Evolutionary conservation across 2,329 filamentous ascomycete species (phyloP).

Genomic region (Talaromyces sp.): DNA sequence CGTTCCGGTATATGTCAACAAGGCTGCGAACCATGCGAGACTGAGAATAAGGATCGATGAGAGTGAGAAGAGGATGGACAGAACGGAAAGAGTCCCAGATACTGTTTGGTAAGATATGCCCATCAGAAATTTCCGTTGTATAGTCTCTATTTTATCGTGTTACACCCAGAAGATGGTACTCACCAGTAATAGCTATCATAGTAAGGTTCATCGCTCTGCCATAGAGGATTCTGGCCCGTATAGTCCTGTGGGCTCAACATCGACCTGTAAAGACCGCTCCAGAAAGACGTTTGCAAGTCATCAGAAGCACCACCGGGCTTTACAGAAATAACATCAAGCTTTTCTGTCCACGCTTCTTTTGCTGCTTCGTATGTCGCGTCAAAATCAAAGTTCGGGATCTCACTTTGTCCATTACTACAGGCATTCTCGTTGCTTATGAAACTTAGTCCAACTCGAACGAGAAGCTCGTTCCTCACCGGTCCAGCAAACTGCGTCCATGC

Average conservation of each 20-base stretch:
- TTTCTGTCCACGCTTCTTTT: slow-evolving; percentile 55
- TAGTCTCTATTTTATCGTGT: no score
- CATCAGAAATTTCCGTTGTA: no score
- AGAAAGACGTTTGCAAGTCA: slow-evolving; percentile 60
- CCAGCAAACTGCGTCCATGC: slow-evolving; percentile 61
- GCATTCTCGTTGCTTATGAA: slow-evolving; percentile 64
- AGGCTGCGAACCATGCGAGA: slow-evolving; percentile 65
- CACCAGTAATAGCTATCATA: slow-evolving; percentile 73
- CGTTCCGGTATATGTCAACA: slow-evolving; percentile 65
- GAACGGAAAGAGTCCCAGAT: slow-evolving; percentile 70
- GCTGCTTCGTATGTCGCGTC: slow-evolving; percentile 50
- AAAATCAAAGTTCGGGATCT: slow-evolving; percentile 66
- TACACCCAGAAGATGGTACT: slow-evolving; percentile 12
- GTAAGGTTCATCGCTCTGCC: slow-evolving; percentile 63
- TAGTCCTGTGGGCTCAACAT: slow-evolving; percentile 72
- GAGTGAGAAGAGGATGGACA: slow-evolving; percentile 64
- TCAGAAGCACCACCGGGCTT: slow-evolving; percentile 52
- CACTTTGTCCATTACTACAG: slow-evolving; percentile 62
- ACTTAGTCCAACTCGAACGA: slow-evolving; percentile 64
- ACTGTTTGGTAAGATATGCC: slow-evolving; percentile 15
- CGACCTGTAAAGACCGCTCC: slow-evolving; percentile 67
- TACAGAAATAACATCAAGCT: slow-evolving; percentile 56
- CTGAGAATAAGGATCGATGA: slow-evolving; percentile 62
- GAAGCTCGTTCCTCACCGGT: slow-evolving; percentile 46
- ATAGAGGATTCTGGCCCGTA: slow-evolving; percentile 67